A percentile compares a stretch with the other conserved stretches of the same genome.
phyloP scores from a whole-genome alignment of 257 asterid species.

The Penstemon newberryi region DNA sequence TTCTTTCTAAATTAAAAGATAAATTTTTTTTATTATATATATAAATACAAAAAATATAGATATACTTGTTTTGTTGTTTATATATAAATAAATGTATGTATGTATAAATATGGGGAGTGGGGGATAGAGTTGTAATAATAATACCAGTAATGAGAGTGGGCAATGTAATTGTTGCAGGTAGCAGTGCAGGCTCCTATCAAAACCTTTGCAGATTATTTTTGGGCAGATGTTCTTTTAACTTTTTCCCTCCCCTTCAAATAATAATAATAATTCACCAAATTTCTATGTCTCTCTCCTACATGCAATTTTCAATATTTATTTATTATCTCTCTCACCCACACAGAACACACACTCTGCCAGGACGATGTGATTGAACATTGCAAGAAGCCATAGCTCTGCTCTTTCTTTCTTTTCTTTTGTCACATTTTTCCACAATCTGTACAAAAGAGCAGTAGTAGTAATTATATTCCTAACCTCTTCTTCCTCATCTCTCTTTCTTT shows the following conservation, averaged over 20 bases:
- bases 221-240: conserved; percentile 55
- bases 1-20: too few species aligned
- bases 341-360: conserved; percentile 35
- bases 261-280: too few species aligned
- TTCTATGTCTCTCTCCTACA: conserved; percentile 31
- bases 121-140: too few species aligned
- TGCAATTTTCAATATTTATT: conserved; percentile 23
- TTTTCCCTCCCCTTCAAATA: conserved; percentile 56
- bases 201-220: conserved; percentile 19
- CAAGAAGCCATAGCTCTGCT: conserved; percentile 42
- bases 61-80: too few species aligned
- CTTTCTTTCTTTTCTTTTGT: conserved; percentile 25
- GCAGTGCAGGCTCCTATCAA: conserved; percentile 35
- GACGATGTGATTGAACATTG: conserved; percentile 84
- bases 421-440: conserved; percentile 56
- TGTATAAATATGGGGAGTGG: too few species aligned
- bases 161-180: conserved; percentile 35
- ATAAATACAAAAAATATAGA: too few species aligned
- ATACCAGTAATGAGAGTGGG: conserved; percentile 28
- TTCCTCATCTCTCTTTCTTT: conserved; percentile 1
- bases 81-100: too few species aligned
- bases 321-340: conserved; percentile 28
- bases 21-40: too few species aligned
- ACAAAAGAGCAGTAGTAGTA: conserved; percentile 24
- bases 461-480: conserved; percentile 39